Evolutionary conservation across 345 rosid species (phyloP).

Genomic region (Citrus trifoliata): DNA sequence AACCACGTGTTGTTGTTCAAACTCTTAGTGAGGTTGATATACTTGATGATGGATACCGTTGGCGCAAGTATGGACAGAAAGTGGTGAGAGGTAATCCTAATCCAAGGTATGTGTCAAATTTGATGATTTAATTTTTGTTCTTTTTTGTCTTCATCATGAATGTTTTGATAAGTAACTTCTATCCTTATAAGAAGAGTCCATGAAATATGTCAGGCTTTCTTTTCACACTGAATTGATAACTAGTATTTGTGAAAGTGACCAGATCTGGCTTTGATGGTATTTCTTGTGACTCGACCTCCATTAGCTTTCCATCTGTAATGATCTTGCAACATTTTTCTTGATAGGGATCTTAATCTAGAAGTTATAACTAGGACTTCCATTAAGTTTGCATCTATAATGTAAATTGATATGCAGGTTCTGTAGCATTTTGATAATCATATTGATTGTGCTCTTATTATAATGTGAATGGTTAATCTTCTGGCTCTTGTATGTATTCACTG

Average conservation of each 20-base stretch:
- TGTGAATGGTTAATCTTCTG: background rate
- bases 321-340: background rate
- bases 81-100: slow-evolving; percentile 98
- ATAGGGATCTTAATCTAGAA: background rate
- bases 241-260: background rate
- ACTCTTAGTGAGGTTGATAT: slow-evolving; percentile 96
- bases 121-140: background rate
- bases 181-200: background rate
- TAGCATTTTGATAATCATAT: background rate
- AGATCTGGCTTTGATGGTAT: background rate
- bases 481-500: background rate
- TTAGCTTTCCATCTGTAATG: too few relatives aligned
- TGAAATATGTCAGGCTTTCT: background rate
- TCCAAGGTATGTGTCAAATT: slow-evolving; percentile 62
- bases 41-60: slow-evolving; percentile 94
- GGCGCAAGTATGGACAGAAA: slow-evolving; percentile 99
- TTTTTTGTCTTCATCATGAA: background rate
- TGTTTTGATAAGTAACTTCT: background rate
- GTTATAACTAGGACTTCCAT: background rate
- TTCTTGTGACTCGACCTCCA: background rate
- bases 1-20: slow-evolving; percentile 98
- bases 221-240: background rate
- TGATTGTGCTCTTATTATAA: background rate
- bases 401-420: background rate
- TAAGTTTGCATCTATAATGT: background rate